Evolutionary conservation across 768 basidiomycete species (phyloP).

Genomic region (Podaxis sp.): DNA sequence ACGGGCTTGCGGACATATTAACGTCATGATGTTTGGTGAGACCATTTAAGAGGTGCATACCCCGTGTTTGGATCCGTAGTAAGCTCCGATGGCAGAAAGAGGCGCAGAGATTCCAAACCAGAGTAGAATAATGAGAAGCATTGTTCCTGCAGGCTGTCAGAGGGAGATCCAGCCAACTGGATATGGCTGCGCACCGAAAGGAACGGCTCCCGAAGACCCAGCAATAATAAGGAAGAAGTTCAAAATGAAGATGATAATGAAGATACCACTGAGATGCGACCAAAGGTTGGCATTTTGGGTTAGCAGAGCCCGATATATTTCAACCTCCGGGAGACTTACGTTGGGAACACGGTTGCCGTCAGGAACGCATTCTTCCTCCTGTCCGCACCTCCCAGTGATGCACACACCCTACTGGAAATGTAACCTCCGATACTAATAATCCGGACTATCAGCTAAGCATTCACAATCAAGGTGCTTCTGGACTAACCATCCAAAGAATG

Average conservation of each 20-base stretch:
- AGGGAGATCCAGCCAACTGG: background rate
- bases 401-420: constrained; percentile 77
- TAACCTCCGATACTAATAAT: constrained; percentile 77
- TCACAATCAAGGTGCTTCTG: background rate
- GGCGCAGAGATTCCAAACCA: constrained; percentile 97
- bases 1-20: constrained; percentile 43
- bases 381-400: constrained; percentile 73
- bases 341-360: constrained; percentile 85
- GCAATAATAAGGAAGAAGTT: constrained; percentile 84
- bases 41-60: constrained; percentile 36
- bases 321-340: constrained; percentile 40
- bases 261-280: constrained; percentile 56
- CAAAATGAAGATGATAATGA: constrained; percentile 82
- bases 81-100: constrained; percentile 80
- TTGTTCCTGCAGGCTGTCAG: constrained; percentile 50
- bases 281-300: background rate
- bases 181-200: constrained; percentile 62
- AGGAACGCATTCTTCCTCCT: constrained; percentile 80
- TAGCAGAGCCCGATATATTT: background rate
- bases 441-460: background rate
- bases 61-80: constrained; percentile 83
- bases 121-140: constrained; percentile 75
- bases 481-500: constrained; percentile 79
- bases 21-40: constrained; percentile 1
- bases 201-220: constrained; percentile 91